Evolutionary conservation across 106 monocot genomes (phyloP).

Genomic region (Dendrobium nobile): DNA sequence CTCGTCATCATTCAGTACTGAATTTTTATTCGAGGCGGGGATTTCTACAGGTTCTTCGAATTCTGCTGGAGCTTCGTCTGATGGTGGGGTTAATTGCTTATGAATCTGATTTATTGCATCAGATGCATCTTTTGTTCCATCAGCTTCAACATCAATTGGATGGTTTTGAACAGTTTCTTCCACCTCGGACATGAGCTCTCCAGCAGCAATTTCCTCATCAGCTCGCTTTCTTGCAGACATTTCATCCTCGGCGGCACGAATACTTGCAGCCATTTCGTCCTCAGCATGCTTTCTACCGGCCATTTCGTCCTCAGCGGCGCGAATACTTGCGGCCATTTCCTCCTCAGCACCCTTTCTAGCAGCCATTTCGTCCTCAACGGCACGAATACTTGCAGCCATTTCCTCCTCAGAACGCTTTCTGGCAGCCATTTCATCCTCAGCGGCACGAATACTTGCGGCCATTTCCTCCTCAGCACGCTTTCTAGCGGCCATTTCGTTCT

Average conservation of each 20-base stretch:
- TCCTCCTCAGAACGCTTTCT: conserved; percentile 23
- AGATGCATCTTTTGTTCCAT: conserved; percentile 3
- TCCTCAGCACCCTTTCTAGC: conserved; percentile 24
- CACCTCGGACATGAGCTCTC: conserved; percentile 8
- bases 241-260: conserved; percentile 21
- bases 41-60: not conserved
- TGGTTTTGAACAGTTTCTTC: conserved; percentile 12
- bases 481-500: conserved; percentile 21
- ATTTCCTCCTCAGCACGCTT: conserved; percentile 50
- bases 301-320: conserved; percentile 26
- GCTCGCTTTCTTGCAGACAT: conserved; percentile 36
- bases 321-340: conserved; percentile 6
- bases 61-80: not conserved
- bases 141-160: conserved; percentile 26
- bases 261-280: conserved; percentile 24
- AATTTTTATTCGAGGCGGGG: conserved; percentile 2
- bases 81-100: not conserved
- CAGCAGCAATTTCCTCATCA: conserved; percentile 21
- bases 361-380: conserved; percentile 29
- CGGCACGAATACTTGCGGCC: conserved; percentile 16
- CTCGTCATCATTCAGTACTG: not conserved
- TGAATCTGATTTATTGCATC: not conserved
- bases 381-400: conserved; percentile 10
- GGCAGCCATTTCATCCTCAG: conserved; percentile 23
- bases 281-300: conserved; percentile 12